Base-by-base conservation (phyloP, 768 basidiomycete species). In the Pleurotus tuoliensis region DNA sequence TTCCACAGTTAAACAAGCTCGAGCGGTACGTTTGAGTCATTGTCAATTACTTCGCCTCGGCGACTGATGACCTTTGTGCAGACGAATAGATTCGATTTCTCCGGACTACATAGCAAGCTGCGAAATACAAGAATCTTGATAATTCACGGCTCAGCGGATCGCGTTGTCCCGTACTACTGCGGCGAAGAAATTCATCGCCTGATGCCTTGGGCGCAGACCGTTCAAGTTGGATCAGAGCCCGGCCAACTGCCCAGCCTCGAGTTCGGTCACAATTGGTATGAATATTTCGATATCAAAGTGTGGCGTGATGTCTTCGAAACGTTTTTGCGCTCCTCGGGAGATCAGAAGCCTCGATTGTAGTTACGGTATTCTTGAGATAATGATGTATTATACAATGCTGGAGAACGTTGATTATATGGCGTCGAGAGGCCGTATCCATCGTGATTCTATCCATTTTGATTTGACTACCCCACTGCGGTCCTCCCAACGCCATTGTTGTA, bases 221-320 rank as follows among this genome's bases (percentile, higher is more conserved):
- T 76, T 0, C 62, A 70, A 55, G 60, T 71, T 1, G 77, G 77
- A 6, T 25, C 53, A 7, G 38, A 55, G 3, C 65, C 64, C 5
- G 76, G 73, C 0, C 69, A 73, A 55, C 64, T 79, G 13, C 70
- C 73, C 20, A 67, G 52, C 53, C 62, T 70, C 24, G 68, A 64
- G 2, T 78, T 79, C 56, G 77, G 77, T 3, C 77, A 78, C 59
- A 61, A 72, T 38, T 79, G 76, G 78, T 74, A 68, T 56, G 78
- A 78, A 59, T 80, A 78, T 59, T 79, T 79, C 55, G 72, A 73
- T 56, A 61, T 73, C 4, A 63, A 65, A 48, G 65, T 76, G 38
- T 79, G 77, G 77, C 59, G 59, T 18, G 69, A 71, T 46, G 73
- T 75, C 5, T 58, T 77, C 1, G 71, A 74, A 54, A 61, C 56